Evolutionary conservation across 176 grass and related monocot genomes (phyloP), one percentile per base, ranked within the genome.

Genomic region (Cymbopogon citratus): DNA sequence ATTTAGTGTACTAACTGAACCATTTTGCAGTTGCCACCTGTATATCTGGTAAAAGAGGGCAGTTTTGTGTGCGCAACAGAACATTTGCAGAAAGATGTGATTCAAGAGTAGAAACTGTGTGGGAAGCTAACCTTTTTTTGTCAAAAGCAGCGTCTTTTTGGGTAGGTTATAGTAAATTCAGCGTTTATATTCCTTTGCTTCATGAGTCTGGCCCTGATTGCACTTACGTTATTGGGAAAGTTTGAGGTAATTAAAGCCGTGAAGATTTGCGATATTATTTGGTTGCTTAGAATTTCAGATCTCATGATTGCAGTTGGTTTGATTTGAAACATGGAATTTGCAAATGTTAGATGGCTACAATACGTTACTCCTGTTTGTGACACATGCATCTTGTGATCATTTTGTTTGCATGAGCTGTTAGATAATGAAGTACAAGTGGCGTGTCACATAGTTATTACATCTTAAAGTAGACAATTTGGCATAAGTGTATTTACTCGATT

Each of bases 31-130:
- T 81, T 78, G 36, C 66, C 38, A 21, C 21, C 52, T 71, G 38
- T 28, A 72, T 82, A 78, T 27, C 66, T 23, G 73, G 35, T 89
- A 78, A 90, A 85, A 82, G 29, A 9, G 44, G 69, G 19, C 79
- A 33, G 36, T 63, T 74, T 85, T 78, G 74, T 10, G 35, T 51
- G 76, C 59, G 44, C 66, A 77, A 73, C 71, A 46, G 36, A 72
- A 21, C 12, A 72, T 15, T 82, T 82, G 12, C 3, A 43, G 67
- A 78, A 82, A 64, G 38, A 57, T 57, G 73, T 73, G 66, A 77
- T 81, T 81, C 14, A 57, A 77, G 46, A 66, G 54, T 76, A 27
- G 23, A 78, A 86, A 82, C 79, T 40, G 45, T 82, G 23, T 21
- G 26, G 38, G 16, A 86, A 18, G 60, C 40, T 62, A 74, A 24